Conservation (phyloP, 23 red algal genomes). For the Porphyridium purpureum region DNA sequence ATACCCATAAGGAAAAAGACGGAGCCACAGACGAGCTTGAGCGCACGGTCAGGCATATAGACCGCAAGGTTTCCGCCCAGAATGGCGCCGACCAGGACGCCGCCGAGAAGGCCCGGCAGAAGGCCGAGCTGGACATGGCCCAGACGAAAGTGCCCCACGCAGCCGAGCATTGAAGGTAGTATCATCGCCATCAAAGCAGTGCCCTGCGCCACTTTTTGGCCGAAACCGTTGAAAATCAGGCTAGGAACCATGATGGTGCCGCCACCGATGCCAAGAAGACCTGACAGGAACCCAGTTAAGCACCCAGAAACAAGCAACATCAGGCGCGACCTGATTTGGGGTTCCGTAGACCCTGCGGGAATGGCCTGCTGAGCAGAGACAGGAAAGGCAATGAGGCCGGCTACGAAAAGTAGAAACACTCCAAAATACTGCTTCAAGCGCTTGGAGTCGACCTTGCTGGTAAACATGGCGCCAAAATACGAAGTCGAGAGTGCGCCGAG, state of each 20-base stretch:
- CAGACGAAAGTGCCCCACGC: slow-evolving; percentile 24
- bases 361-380: slow-evolving; percentile 10
- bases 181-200: slow-evolving; percentile 74
- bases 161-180: slow-evolving; percentile 35
- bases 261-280: slow-evolving; percentile 77
- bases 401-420: background rate
- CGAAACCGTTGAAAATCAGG: slow-evolving; percentile 26
- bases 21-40: background rate
- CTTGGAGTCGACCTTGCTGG: background rate
- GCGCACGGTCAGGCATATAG: background rate
- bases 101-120: slow-evolving; percentile 28
- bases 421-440: slow-evolving; percentile 3
- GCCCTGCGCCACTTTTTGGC: slow-evolving; percentile 63
- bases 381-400: background rate
- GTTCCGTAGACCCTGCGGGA: no score
- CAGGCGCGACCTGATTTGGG: no score
- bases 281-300: slow-evolving; percentile 52
- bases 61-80: slow-evolving; percentile 2
- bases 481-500: background rate
- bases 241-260: slow-evolving; percentile 62
- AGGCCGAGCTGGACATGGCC: slow-evolving; percentile 25
- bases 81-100: slow-evolving; percentile 37
- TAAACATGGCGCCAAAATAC: background rate
- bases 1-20: background rate
- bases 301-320: slow-evolving; percentile 13